Evolutionary conservation across 345 rosid species (phyloP).

Genomic region (Citrus maxima): DNA sequence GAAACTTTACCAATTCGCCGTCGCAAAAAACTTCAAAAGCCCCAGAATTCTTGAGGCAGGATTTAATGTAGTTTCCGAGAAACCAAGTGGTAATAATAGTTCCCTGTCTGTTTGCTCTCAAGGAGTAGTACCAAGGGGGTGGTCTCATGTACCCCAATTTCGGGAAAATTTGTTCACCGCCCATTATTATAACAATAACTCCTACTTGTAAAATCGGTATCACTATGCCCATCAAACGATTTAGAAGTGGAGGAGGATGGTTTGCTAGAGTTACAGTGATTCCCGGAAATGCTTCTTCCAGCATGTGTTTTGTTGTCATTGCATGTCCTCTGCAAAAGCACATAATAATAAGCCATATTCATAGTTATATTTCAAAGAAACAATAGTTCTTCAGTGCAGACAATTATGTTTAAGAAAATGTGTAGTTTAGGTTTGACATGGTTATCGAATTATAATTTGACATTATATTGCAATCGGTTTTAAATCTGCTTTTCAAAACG

Average conservation of each 20-base stretch:
- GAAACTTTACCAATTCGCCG: constrained; percentile 20
- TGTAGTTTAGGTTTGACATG: no score
- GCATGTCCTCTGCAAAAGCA: constrained; percentile 25
- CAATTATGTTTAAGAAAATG: no score
- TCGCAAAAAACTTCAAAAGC: constrained; percentile 35
- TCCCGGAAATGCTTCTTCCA: constrained; percentile 31
- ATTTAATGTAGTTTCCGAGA: constrained; percentile 27
- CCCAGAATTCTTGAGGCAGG: constrained; percentile 25
- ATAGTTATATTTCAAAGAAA: no score
- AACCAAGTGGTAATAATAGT: constrained; percentile 25
- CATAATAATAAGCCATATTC: no score
- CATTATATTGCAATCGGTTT: no score
- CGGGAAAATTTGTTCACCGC: constrained; percentile 28
- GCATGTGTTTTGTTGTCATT: constrained; percentile 22
- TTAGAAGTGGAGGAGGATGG: constrained; percentile 17
- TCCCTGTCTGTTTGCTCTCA: constrained; percentile 26
- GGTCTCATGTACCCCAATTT: constrained; percentile 20
- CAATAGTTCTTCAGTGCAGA: no score
- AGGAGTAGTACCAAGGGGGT: constrained; percentile 24
- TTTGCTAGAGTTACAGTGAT: constrained; percentile 22
- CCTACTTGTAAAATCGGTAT: constrained; percentile 22
- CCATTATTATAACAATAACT: constrained; percentile 20
- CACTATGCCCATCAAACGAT: constrained; percentile 12
- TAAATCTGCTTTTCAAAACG: no score
- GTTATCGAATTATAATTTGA: no score